phyloP scores from a whole-genome alignment of 768 basidiomycete species.

The Pleurotus tuoliensis region DNA sequence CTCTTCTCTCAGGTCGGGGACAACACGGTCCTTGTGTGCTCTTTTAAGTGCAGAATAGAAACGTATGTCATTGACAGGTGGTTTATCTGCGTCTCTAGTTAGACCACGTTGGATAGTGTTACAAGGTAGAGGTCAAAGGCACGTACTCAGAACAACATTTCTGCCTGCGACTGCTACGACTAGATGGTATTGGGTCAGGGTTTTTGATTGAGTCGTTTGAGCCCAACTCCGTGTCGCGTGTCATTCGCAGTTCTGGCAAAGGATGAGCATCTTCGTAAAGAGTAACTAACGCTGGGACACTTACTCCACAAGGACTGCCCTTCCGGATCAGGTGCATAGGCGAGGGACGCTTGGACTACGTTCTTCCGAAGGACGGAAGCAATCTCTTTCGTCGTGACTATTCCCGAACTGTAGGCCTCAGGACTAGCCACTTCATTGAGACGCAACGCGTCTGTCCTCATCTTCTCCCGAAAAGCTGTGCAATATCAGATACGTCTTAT shows the following conservation, averaged over 20 bases:
- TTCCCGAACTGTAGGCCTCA: conserved; percentile 46
- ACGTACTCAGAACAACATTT: conserved; percentile 25
- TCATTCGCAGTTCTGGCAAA: conserved; percentile 64
- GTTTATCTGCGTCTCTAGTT: conserved; percentile 15
- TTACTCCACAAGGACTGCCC: conserved; percentile 43
- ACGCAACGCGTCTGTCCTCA: conserved; percentile 54
- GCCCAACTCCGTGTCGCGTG: conserved; percentile 81
- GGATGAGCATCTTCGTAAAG: background rate
- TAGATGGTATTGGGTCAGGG: conserved; percentile 44
- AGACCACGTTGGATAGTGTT: conserved; percentile 21
- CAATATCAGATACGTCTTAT: background rate
- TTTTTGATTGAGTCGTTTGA: conserved; percentile 77
- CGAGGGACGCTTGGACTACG: conserved; percentile 74
- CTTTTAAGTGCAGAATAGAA: conserved; percentile 71
- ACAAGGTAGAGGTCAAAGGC: conserved; percentile 7
- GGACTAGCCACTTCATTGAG: conserved; percentile 39
- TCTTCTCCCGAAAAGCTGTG: conserved; percentile 75
- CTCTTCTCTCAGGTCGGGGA: conserved; percentile 69
- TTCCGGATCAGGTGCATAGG: conserved; percentile 28
- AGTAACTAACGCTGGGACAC: conserved; percentile 14
- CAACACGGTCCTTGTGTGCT: conserved; percentile 56
- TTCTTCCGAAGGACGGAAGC: conserved; percentile 75
- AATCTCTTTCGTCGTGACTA: conserved; percentile 63
- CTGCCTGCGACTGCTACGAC: conserved; percentile 43
- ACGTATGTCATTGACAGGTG: conserved; percentile 29